Conservation (phyloP, 108 stramenopile genomes). For the Skeletonema tropicum region DNA sequence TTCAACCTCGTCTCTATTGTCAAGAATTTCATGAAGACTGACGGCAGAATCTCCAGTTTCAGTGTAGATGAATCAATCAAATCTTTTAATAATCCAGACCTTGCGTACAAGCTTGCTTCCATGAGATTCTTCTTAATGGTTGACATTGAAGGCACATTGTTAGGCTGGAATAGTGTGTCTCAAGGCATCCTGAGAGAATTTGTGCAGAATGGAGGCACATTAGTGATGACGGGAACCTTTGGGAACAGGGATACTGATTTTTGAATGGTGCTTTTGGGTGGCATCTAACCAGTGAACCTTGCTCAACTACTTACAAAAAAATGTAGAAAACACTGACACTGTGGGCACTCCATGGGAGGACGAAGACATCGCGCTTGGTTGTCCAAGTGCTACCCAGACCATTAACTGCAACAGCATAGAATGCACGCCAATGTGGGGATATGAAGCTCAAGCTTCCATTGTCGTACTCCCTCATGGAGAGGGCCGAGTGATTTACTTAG, state of each 20-base stretch:
- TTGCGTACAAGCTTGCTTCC: too few relatives aligned
- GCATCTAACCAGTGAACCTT: not conserved
- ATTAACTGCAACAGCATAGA: not conserved
- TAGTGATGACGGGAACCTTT: too few relatives aligned
- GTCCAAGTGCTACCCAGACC: not conserved
- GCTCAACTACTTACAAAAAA: not conserved
- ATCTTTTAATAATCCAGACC: not conserved
- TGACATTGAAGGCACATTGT: not conserved
- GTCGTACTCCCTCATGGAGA: not conserved
- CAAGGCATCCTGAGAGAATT: not conserved
- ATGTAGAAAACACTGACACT: not conserved
- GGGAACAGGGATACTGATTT: not conserved
- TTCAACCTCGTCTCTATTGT: not conserved
- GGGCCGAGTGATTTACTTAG: not conserved
- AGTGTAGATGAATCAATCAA: not conserved
- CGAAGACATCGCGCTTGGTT: not conserved
- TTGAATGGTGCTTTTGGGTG: not conserved
- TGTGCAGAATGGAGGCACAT: constrained; percentile 1
- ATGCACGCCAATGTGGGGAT: not conserved
- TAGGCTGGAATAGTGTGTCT: not conserved
- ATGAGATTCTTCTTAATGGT: constrained; percentile 7
- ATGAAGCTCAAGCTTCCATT: not conserved
- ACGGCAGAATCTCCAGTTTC: not conserved
- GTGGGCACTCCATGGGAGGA: constrained; percentile 4
- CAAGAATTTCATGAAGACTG: not conserved